These are phyloP conservation scores for Uronychia setigera DNA, from an alignment of 73 alveolate species.

Conservation along the genomic window DNA sequence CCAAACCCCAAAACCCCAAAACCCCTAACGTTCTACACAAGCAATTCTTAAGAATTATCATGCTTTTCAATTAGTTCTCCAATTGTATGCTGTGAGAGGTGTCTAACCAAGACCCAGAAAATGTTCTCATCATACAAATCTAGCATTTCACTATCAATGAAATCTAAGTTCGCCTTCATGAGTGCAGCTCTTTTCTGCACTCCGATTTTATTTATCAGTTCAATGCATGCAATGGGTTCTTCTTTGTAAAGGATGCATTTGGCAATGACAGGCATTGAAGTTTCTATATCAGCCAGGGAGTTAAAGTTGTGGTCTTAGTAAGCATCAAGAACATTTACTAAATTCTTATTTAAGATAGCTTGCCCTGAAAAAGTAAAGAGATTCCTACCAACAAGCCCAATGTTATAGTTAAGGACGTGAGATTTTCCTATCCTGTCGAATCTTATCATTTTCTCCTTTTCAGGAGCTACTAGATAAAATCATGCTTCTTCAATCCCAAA, in stretches of 20 bases:
- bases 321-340: constrained; percentile 57
- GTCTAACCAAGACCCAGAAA: too few relatives aligned
- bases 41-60: too few relatives aligned
- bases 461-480: constrained; percentile 55
- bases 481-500: constrained; percentile 45
- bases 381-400: too few relatives aligned
- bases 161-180: constrained; percentile 47
- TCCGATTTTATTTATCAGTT: constrained; percentile 67
- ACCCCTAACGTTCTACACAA: too few relatives aligned
- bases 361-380: too few relatives aligned
- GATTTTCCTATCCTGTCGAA: too few relatives aligned
- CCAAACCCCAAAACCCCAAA: too few relatives aligned
- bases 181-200: constrained; percentile 45
- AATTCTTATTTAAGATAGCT: constrained; percentile 30
- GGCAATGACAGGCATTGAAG: constrained; percentile 69
- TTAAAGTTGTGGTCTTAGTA: constrained; percentile 57
- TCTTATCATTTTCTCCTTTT: too few relatives aligned
- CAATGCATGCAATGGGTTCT: background rate
- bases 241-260: constrained; percentile 48
- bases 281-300: constrained; percentile 64
- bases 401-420: too few relatives aligned
- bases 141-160: constrained; percentile 43
- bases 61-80: too few relatives aligned
- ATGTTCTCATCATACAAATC: too few relatives aligned
- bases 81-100: too few relatives aligned